A percentile compares a stretch with the other conserved stretches of the same genome.
Evolutionary conservation across 257 asterid species (phyloP).

Genomic region (Cruciata laevipes): DNA sequence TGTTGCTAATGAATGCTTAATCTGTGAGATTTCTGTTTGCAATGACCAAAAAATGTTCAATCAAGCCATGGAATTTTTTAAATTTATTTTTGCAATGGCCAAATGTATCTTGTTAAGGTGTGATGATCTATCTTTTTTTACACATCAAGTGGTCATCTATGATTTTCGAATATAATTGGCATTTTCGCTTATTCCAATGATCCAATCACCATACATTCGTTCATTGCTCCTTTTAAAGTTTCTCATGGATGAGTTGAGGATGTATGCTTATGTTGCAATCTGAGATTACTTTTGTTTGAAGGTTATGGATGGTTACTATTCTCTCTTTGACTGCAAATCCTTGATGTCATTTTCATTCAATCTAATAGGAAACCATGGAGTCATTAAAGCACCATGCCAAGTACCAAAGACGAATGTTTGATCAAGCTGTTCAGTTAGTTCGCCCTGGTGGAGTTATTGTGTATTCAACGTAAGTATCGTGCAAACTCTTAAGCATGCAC

Average conservation of each 20-base stretch:
- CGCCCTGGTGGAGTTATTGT: constrained; percentile 94
- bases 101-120: not conserved
- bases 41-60: not conserved
- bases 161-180: too few species aligned
- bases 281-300: not conserved
- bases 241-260: not conserved
- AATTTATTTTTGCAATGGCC: not conserved
- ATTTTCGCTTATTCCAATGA: not conserved
- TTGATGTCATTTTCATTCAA: not conserved
- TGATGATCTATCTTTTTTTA: not conserved
- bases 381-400: constrained; percentile 76
- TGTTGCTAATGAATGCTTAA: not conserved
- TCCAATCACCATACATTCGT: not conserved
- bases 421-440: constrained; percentile 97
- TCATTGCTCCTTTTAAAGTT: too few species aligned
- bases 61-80: not conserved
- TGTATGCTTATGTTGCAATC: not conserved
- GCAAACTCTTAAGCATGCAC: not conserved
- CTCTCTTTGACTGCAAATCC: not conserved
- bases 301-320: not conserved
- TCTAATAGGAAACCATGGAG: constrained; percentile 60
- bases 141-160: not conserved
- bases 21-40: not conserved
- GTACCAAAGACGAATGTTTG: constrained; percentile 89
- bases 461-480: constrained; percentile 77